Evolutionary conservation across 257 asterid species (phyloP), one percentile per base, ranked within the genome.

Genomic region (Solanum phureja): DNA sequence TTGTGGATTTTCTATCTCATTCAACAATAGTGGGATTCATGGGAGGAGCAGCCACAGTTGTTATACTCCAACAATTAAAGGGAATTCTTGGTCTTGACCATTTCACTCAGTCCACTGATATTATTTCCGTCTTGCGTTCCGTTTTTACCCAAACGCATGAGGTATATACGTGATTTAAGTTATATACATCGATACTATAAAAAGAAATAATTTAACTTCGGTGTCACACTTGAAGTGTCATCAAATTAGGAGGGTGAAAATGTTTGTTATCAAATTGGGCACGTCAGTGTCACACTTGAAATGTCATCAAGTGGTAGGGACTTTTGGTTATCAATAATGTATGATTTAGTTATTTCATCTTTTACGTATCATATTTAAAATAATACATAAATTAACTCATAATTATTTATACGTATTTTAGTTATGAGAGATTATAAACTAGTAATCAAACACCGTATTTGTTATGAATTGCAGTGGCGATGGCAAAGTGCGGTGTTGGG

Each of bases 401-500:
- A 18, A 56, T 16, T 52, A 52, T 58, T 58, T 58, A 19, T 58
- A 0, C 5, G 5, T 58, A 58, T 58, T 19, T 58, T 58, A 7
- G 2, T 19, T 58, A 58, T 58, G 24, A 3, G 24, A 58, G 66
- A 58, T 19, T 58, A 19, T 58, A 58, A 19, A 7, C 27, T 58
- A 58, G 0, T 58, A 58, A 58, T 21, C 66, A 21, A 3, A 58
- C 66, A 58, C 1, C 66, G 12, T 21, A 58, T 58, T 21, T 58
- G 66, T 21, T 58, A 58, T 21, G 27, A 0, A 58, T 58, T 91
- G 94, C 98, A 97, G 99, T 97, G 99, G 99, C 92, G 96, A 94
- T 97, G 99, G 99, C 95, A 97, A 88, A 97, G 99, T 90, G 99
- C 98, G 11, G 91, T 97, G 82, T 86, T 97, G 91, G 99, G 99